Conservation (phyloP, 2,329 filamentous ascomycete genomes). For the Trichoderma arundinaceum region DNA sequence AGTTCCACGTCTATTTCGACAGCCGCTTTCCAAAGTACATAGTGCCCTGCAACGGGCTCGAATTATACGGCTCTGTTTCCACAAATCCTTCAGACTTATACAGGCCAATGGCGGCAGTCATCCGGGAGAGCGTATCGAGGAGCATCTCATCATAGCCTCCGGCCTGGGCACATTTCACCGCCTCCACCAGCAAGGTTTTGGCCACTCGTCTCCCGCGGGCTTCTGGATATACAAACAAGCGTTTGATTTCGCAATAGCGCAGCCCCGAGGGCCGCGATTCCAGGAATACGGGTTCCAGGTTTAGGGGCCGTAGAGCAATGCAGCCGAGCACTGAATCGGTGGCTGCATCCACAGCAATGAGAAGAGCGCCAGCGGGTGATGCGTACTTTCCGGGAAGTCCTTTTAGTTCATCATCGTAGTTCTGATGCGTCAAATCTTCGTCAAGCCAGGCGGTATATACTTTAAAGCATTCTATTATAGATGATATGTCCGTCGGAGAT, state of each 20-base stretch:
- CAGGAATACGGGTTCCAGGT: conserved; percentile 31
- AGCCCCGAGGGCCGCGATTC: background rate
- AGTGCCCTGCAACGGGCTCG: conserved; percentile 36
- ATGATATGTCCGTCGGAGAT: conserved; percentile 34
- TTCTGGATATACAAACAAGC: conserved; percentile 40
- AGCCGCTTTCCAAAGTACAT: conserved; percentile 34
- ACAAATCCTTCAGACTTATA: conserved; percentile 39
- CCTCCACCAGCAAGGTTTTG: conserved; percentile 35
- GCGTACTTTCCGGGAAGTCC: conserved; percentile 40
- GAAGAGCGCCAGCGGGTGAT: conserved; percentile 36
- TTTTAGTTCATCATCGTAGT: conserved; percentile 37
- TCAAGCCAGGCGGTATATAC: conserved; percentile 39
- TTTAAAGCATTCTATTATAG: conserved; percentile 36
- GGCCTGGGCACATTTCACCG: conserved; percentile 26
- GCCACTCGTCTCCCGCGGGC: conserved; percentile 38
- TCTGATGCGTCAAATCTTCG: conserved; percentile 40
- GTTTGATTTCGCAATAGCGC: conserved; percentile 39
- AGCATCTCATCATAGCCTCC: conserved; percentile 38
- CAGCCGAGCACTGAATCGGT: conserved; percentile 37
- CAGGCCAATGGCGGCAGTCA: conserved; percentile 37
- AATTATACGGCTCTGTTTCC: conserved; percentile 35
- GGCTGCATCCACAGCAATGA: conserved; percentile 37
- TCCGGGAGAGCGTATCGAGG: conserved; percentile 38
- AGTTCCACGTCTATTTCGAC: background rate
- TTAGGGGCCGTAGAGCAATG: conserved; percentile 37